These are phyloP conservation scores for Mycogone perniciosa DNA, from an alignment of 2,329 filamentous ascomycete species.

Conservation along the genomic window DNA sequence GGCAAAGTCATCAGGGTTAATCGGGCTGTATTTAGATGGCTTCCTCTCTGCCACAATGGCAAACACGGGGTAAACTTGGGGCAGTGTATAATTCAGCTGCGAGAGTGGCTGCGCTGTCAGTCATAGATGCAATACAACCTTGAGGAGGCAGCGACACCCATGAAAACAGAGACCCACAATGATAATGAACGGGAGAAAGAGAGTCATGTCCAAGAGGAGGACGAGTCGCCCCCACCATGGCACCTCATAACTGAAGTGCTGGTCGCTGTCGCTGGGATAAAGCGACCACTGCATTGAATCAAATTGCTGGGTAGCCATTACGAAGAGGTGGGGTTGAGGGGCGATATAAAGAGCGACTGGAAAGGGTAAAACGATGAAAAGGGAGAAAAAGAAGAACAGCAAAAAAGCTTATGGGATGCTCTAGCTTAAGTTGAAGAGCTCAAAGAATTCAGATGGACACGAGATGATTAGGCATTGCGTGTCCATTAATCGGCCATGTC, in stretches of 20 bases:
- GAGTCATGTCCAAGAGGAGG: slow-evolving; percentile 33
- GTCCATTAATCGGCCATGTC: no score
- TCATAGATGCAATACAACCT: neutral
- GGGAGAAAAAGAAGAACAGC: neutral
- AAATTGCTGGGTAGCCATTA: neutral
- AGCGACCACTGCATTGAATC: slow-evolving; percentile 3
- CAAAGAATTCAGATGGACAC: no score
- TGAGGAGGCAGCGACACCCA: neutral
- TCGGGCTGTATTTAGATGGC: slow-evolving; percentile 44
- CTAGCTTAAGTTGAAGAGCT: neutral
- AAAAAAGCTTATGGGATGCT: neutral
- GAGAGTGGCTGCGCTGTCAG: neutral
- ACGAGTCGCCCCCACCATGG: slow-evolving; percentile 31
- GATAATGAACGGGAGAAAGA: slow-evolving; percentile 40
- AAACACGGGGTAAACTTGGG: slow-evolving; percentile 45
- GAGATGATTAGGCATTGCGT: no score
- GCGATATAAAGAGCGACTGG: no score
- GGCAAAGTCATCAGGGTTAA: slow-evolving; percentile 27
- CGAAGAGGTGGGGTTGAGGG: neutral
- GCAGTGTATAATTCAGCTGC: slow-evolving; percentile 46
- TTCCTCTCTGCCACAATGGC: slow-evolving; percentile 54
- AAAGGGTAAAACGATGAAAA: neutral
- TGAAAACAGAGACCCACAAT: slow-evolving; percentile 29
- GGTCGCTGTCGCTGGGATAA: neutral
- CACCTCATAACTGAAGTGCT: slow-evolving; percentile 1